Conservation (phyloP, 148 eudicot genomes). For the Dysphania ambrosioides region DNA sequence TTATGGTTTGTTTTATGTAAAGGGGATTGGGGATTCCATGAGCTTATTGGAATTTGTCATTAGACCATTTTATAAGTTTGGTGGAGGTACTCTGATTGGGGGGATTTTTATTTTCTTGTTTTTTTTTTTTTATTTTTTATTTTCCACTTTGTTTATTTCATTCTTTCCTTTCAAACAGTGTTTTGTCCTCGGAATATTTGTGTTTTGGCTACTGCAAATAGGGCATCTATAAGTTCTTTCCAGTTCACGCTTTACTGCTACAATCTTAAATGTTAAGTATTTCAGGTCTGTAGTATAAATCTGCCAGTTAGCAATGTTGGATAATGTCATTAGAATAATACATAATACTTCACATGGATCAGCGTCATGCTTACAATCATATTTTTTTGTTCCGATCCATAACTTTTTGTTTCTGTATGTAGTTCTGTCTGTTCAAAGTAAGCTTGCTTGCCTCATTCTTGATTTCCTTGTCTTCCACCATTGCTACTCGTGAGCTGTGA, state of each 20-base stretch:
- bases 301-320: slow-evolving; percentile 10
- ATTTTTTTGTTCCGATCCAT: neutral
- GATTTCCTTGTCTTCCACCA: neutral
- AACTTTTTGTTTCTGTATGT: neutral
- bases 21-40: slow-evolving; percentile 22
- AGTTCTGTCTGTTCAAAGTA: neutral
- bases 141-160: neutral
- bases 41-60: slow-evolving; percentile 27
- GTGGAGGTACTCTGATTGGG: slow-evolving; percentile 26
- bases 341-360: too few species aligned
- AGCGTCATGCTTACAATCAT: neutral
- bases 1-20: slow-evolving; percentile 20
- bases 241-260: slow-evolving; percentile 15
- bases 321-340: neutral
- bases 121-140: neutral
- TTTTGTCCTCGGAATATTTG: slow-evolving; percentile 23
- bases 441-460: slow-evolving; percentile 10
- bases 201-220: slow-evolving; percentile 11
- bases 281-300: neutral
- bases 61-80: slow-evolving; percentile 24
- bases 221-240: slow-evolving; percentile 9
- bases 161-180: slow-evolving; percentile 2
- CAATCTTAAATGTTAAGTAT: neutral
- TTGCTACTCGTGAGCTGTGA: neutral
- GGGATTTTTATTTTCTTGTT: too few species aligned